Base-by-base conservation (phyloP, 1,284 basidiomycete species). In the Irpex sp. region DNA sequence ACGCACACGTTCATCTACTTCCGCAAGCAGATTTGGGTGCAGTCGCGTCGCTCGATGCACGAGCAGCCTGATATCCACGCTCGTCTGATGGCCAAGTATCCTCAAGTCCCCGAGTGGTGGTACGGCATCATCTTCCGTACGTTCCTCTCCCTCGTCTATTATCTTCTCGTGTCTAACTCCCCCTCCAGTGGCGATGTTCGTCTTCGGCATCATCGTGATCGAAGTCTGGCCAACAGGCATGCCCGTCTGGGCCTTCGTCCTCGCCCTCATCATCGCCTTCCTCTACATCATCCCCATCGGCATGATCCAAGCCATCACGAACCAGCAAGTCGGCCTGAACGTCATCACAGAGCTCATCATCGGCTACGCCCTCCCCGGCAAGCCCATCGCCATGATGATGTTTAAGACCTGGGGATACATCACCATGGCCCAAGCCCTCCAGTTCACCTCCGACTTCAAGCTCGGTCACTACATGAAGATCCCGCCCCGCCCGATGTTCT, bases 11-110 rank as follows among this genome's bases (percentile, higher is more conserved):
- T 85, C 65, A 79, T 96, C n/a, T 90, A 90, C 75, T 91, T 92
- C 81, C 89, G 93, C 65, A 88, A 88, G 70, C 84, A 89, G 68
- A 90, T 95, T 63, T 87, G 86, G 81, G 76, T 78, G 8, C 85
- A 87, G 65, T 81, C 87, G 0, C 78, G 92, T 31, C 80, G 84
- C 37, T 82, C 86, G 9, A 80, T 89, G 70, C 72, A 82, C 57
- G 92, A 94, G 69, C 87, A 92, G 68, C 90, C 92, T 6, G 94
- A 97, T 77, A 88, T 97, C 59, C 94, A 97, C 74, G 86, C 86
- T 17, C 80, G 85, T n/a, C 78, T 95, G 35, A 95, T 96, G 93
- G 75, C 86, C 9, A 81, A 81, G 61, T 97, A 97, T 75, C 67
- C 64, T 8, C 73, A 75, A 76, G 89, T 93, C 1, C 92, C 92